Conservation (phyloP, 2,329 filamentous ascomycete species). For the Colletotrichum sp. region DNA sequence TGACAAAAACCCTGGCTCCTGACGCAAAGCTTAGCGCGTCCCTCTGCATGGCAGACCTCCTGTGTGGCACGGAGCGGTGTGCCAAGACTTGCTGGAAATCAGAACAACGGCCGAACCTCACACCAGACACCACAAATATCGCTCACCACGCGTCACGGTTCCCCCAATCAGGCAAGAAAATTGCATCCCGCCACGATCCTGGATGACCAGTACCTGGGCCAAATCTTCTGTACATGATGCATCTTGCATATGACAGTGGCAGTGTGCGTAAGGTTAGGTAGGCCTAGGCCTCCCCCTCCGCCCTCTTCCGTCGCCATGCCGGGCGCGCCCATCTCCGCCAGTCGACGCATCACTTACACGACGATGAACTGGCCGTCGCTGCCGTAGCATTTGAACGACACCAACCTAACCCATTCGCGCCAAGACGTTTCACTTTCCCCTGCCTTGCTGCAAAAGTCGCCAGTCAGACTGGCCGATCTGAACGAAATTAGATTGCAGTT, state of each 20-base stretch:
- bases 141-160: not conserved
- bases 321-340: not conserved
- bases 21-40: slow-evolving; percentile 1
- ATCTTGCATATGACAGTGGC: not conserved
- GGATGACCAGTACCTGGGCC: not conserved
- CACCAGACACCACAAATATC: not conserved
- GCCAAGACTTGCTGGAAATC: slow-evolving; percentile 9
- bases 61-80: not conserved
- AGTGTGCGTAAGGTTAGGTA: not conserved
- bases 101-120: not conserved
- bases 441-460: not conserved
- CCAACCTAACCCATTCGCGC: not conserved
- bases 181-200: not conserved
- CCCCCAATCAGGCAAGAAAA: not conserved
- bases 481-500: not conserved
- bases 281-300: not conserved
- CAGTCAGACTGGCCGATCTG: not conserved
- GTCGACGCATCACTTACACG: not conserved
- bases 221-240: not conserved
- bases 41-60: not conserved
- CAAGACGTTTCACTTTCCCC: not conserved
- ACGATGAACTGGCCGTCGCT: not conserved
- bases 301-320: not conserved
- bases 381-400: not conserved
- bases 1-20: not conserved